Evolutionary conservation across 2,329 filamentous ascomycete genomes (phyloP), one percentile per base, ranked within the genome.

Genomic region (Geosmithia morbida): DNA sequence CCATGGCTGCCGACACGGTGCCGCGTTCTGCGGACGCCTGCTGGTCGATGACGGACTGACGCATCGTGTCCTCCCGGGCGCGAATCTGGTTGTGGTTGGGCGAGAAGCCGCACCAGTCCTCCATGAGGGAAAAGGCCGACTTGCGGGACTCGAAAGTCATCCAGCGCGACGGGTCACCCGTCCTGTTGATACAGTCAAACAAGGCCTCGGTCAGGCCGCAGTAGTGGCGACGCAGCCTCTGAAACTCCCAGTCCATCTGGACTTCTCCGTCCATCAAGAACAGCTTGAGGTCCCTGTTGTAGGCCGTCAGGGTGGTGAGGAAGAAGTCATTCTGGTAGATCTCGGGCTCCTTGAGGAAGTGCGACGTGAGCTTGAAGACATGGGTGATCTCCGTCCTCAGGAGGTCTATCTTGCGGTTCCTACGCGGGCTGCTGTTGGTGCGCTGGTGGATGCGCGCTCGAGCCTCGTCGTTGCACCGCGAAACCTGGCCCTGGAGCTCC

Each of bases 81-180:
- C 82, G 78, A 41, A 95, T 85, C 53, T 94, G 85, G 14, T 69
- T 72, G 59, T 94, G 87, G 53, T 96, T 95, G 0, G 89, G 87
- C 7, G 89, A 95, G 61, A 94, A 96, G 2, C 92, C 92, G 60
- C 92, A 98, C 94, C 94, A 98, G 53, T 97, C 90, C 64, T 98
- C 92, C 89, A 98, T 97, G 44, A 98, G 68, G 1, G 89, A 83
- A 59, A 98, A 98, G 0, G 90, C 85, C 5, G 92, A 96, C 60
- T 96, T 95, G 41, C 94, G 76, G 13, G 89, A 87, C 61, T 98
- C 92, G 58, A 98, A 98, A 0, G 92, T 89, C 79, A 98, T 92
- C 90, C 92, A 98, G 30, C 87, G 77, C 4, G 87, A 83, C 2
- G 88, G 85, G 50, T 96, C 87, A 51, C 81, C 81, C 0, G 87